Evolutionary conservation across 352 stramenopile genomes (phyloP), one percentile per base, ranked within the genome.

Genomic region (Phytophthora tubulina): DNA sequence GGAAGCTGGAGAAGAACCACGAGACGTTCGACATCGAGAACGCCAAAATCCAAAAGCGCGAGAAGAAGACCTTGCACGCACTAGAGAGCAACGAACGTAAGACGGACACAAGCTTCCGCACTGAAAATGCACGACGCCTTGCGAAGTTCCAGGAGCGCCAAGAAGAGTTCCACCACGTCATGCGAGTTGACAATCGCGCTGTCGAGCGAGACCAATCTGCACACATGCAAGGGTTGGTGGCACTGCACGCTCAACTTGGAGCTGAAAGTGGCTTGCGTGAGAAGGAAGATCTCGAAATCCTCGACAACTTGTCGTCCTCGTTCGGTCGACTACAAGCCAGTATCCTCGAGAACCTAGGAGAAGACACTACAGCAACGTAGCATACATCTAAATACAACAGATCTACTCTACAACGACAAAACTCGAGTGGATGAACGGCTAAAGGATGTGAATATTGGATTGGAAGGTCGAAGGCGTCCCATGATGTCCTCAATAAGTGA

Each of bases 21-120:
- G 93, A 98, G 75, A 96, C 86, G 8, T 97, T 98, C 67, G 91
- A 98, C 72, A 97, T 98, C 52, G 92, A 98, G 58, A 98, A 98
- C 72, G 88, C 92, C 59, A 98, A 98, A 76, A 94, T 96, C 30
- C 78, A 88, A 42, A 97, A 97, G 75, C 87, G 92, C 39, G 92
- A 98, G 70, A 86, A 89, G 72, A 97, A 98, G 76, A 95, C 93
- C 13, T 66, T 88, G n/a, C 51, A 75, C 15, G 70, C 81, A 33
- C 82, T 97, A 55, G 82, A 90, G 48, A 75, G 49, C 35, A 92
- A 92, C 55, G 86, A 96, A 57, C 75, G 67, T 45, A 79, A 81
- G 38, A 93, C 88, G 0, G 74, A 75, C 6, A 57, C 79, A 21
- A 83, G 73, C 38, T 96, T 98, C 56, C 52, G 61, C 4, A 91